Evolutionary conservation across 208 protist species (phyloP).

Genomic region (Borovskyia barvae): DNA sequence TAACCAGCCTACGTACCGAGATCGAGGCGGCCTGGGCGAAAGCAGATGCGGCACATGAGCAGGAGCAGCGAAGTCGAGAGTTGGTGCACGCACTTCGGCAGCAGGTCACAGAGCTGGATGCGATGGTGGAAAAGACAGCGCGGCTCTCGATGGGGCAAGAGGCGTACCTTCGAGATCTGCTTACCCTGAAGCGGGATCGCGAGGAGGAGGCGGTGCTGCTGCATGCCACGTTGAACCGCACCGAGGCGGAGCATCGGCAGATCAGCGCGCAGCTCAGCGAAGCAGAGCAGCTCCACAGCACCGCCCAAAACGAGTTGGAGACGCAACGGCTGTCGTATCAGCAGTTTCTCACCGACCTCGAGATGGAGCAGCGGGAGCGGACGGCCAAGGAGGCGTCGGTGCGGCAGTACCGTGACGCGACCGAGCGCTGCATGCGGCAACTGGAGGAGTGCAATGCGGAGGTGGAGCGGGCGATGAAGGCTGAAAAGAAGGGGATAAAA

Average conservation of each 20-base stretch:
- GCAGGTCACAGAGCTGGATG: slow-evolving; percentile 94
- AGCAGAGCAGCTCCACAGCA: slow-evolving; percentile 5
- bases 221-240: slow-evolving; percentile 37
- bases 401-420: slow-evolving; percentile 75
- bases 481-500: slow-evolving; percentile 43
- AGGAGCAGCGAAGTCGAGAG: slow-evolving; percentile 95
- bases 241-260: slow-evolving; percentile 74
- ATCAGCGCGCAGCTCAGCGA: slow-evolving; percentile 2
- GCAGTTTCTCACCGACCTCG: slow-evolving; percentile 52
- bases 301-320: slow-evolving; percentile 40
- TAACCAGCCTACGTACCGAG: slow-evolving; percentile 91
- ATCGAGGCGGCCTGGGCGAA: slow-evolving; percentile 98
- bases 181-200: slow-evolving; percentile 90
- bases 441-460: slow-evolving; percentile 39
- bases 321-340: slow-evolving; percentile 46
- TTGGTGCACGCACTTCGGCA: slow-evolving; percentile 93
- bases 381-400: slow-evolving; percentile 91
- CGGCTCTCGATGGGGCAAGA: slow-evolving; percentile 94
- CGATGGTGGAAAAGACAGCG: slow-evolving; percentile 92
- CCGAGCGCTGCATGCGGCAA: slow-evolving; percentile 54
- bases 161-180: slow-evolving; percentile 93
- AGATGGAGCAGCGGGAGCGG: slow-evolving; percentile 67
- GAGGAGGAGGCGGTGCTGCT: slow-evolving; percentile 88
- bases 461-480: slow-evolving; percentile 34
- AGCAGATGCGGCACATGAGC: slow-evolving; percentile 95